A percentile compares a stretch with the other conserved stretches of the same genome.
Conservation (phyloP, 176 grass and related monocot species). For the Oryza glumipatula region DNA sequence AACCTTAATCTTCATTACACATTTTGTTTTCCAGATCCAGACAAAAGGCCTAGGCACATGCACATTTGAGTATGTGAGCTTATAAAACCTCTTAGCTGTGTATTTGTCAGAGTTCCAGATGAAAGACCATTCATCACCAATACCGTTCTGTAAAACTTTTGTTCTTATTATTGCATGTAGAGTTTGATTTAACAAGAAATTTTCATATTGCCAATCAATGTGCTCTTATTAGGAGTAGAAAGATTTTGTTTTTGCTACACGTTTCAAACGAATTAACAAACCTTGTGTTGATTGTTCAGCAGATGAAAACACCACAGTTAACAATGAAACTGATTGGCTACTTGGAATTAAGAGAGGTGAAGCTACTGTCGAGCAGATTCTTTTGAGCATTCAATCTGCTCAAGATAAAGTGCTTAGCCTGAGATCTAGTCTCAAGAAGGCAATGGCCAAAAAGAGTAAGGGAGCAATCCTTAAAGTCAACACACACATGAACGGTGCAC, state of each 20-base stretch:
- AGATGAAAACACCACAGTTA: conserved; percentile 75
- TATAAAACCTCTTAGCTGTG: no score
- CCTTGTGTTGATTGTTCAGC: conserved; percentile 45
- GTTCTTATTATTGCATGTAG: background rate
- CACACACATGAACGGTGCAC: conserved; percentile 42
- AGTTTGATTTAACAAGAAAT: conserved; percentile 1
- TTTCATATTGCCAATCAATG: background rate
- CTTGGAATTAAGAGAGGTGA: conserved; percentile 65
- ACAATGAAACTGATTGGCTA: conserved; percentile 79
- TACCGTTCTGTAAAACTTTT: background rate
- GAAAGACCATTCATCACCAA: no score
- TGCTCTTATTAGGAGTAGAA: background rate
- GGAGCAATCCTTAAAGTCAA: conserved; percentile 51
- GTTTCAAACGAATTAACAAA: conserved; percentile 14
- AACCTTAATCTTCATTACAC: no score
- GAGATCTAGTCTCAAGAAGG: conserved; percentile 63
- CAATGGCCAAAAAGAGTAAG: conserved; percentile 51
- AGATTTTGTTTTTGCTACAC: conserved; percentile 15
- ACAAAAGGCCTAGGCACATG: no score
- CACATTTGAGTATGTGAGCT: no score
- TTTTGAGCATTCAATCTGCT: conserved; percentile 82
- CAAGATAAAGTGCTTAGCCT: conserved; percentile 63
- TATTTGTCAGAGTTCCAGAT: no score
- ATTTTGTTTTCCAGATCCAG: no score
- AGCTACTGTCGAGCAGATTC: conserved; percentile 64